phyloP scores from a whole-genome alignment of 768 basidiomycete genomes.

The Dictyophora rubrovolvata region DNA sequence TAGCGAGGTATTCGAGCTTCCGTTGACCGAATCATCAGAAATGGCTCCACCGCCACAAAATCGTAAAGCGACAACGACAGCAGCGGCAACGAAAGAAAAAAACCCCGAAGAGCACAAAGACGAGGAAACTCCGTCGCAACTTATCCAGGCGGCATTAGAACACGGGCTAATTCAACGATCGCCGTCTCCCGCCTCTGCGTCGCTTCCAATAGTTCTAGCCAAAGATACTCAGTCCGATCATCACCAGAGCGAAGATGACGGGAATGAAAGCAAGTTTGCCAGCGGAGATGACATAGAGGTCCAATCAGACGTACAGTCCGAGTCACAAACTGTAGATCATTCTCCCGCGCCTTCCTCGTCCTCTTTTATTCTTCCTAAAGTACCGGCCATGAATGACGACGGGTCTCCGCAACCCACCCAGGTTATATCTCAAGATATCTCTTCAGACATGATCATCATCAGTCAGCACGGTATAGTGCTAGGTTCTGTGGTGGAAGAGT shows the following conservation, averaged over 20 bases:
- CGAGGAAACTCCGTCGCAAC: background rate
- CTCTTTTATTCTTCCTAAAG: background rate
- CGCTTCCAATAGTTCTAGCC: background rate
- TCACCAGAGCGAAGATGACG: background rate
- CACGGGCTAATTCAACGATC: background rate
- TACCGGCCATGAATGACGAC: background rate
- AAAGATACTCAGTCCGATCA: slow-evolving; percentile 4
- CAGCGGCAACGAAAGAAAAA: background rate
- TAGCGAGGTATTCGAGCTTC: slow-evolving; percentile 2
- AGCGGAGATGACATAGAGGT: background rate
- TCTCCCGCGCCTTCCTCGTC: background rate
- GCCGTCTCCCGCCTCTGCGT: background rate
- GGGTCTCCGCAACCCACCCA: background rate
- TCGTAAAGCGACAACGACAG: background rate
- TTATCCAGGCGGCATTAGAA: background rate
- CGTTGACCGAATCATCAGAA: background rate
- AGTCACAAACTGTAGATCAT: background rate
- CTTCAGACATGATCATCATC: background rate
- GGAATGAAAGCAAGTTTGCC: background rate
- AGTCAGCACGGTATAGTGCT: background rate
- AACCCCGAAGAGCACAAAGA: background rate
- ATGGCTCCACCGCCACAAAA: background rate
- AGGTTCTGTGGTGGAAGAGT: background rate
- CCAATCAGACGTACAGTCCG: background rate
- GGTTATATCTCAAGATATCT: background rate